Evolutionary conservation across 306 rosid species (phyloP).

Genomic region (Fagus sylvatica): DNA sequence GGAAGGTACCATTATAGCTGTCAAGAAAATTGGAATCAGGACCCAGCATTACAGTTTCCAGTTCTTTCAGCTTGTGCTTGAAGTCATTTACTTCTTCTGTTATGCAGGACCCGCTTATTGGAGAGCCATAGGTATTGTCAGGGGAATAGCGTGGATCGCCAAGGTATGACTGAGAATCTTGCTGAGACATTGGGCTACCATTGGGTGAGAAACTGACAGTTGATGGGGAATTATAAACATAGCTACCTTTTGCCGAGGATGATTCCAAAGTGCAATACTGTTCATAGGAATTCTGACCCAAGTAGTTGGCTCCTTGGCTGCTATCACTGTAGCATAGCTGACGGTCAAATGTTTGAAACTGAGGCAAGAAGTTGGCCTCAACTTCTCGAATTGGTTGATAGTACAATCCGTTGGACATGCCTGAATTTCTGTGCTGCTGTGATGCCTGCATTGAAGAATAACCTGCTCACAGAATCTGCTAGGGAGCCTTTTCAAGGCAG

Average conservation of each 20-base stretch:
- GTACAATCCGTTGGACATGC: conserved; percentile 54
- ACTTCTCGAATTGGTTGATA: conserved; percentile 66
- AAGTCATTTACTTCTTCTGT: conserved; percentile 66
- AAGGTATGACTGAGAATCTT: conserved; percentile 59
- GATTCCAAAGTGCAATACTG: conserved; percentile 87
- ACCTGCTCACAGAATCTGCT: conserved; percentile 1
- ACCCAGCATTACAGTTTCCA: conserved; percentile 91
- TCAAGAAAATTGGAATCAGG: conserved; percentile 64
- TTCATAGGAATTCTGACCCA: conserved; percentile 37
- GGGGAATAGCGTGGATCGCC: conserved; percentile 56
- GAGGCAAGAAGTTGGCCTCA: conserved; percentile 64
- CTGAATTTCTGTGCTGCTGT: conserved; percentile 57
- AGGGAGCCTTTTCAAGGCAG: conserved; percentile 8
- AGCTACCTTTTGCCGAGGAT: conserved; percentile 52
- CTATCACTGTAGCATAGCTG: conserved; percentile 47
- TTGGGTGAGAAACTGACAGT: conserved; percentile 67
- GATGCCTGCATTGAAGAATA: conserved; percentile 70
- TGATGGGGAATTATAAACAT: conserved; percentile 55
- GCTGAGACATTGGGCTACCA: conserved; percentile 72
- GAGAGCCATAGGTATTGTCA: conserved; percentile 65
- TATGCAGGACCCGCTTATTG: conserved; percentile 74
- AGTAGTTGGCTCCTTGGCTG: conserved; percentile 45
- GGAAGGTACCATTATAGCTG: conserved; percentile 48
- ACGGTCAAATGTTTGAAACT: conserved; percentile 45
- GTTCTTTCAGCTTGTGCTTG: conserved; percentile 74